Evolutionary conservation across 352 stramenopile genomes (phyloP).

Genomic region (Globisporangium takayamanum): DNA sequence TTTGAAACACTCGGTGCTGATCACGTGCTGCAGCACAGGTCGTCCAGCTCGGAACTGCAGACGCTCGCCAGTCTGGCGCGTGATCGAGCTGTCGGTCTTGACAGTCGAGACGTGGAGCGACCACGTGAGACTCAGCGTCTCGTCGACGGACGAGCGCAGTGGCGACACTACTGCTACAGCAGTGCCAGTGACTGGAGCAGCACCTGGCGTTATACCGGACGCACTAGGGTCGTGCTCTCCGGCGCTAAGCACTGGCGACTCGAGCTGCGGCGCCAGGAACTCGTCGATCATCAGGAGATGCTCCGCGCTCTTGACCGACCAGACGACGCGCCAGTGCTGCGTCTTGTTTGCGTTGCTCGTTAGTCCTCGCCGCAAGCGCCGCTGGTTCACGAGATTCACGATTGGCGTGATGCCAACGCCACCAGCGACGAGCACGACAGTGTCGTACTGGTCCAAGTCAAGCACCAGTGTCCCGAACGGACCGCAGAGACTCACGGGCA

Average conservation of each 20-base stretch:
- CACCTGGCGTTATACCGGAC: conserved; percentile 12
- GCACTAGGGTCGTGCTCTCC: conserved; percentile 42
- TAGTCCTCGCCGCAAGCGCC: conserved; percentile 21
- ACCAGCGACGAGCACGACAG: conserved; percentile 56
- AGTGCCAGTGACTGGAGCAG: background rate
- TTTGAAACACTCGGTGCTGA: conserved; percentile 63
- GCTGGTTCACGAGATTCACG: conserved; percentile 72
- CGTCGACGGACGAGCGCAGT: conserved; percentile 3
- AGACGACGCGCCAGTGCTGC: conserved; percentile 50
- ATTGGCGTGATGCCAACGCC: conserved; percentile 78
- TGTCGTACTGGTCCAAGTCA: conserved; percentile 58
- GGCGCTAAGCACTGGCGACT: conserved; percentile 26
- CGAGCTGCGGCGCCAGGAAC: conserved; percentile 48
- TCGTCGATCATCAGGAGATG: conserved; percentile 72
- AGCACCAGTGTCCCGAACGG: conserved; percentile 62
- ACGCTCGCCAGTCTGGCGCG: conserved; percentile 42
- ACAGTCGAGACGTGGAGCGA: conserved; percentile 57
- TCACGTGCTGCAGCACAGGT: conserved; percentile 57
- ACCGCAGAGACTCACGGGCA: conserved; percentile 53
- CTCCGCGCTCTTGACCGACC: conserved; percentile 47
- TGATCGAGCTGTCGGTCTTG: conserved; percentile 33
- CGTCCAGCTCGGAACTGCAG: conserved; percentile 45
- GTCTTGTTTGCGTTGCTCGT: conserved; percentile 11
- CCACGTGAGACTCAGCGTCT: conserved; percentile 43
- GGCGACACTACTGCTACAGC: background rate